phyloP scores from a whole-genome alignment of 805 yeast species.

The Hanseniaspora occidentalis region DNA sequence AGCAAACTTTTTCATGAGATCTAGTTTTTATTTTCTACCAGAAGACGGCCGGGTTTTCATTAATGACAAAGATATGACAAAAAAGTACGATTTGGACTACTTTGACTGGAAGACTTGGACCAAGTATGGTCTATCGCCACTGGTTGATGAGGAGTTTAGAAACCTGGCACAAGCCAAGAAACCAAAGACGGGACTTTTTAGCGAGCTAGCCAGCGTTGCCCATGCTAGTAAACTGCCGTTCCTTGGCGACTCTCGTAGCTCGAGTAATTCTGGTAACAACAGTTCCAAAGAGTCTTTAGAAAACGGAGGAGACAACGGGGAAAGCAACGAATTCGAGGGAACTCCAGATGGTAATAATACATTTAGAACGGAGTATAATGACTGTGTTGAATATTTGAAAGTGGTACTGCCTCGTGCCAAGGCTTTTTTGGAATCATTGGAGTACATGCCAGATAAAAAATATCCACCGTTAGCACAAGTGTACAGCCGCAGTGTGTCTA shows the following conservation, averaged over 20 bases:
- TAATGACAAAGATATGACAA: constrained; percentile 39
- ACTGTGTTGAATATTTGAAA: constrained; percentile 50
- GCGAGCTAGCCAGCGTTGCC: constrained; percentile 4
- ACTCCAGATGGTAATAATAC: constrained; percentile 7
- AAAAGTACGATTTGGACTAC: constrained; percentile 54
- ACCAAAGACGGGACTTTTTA: constrained; percentile 1
- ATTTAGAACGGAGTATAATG: constrained; percentile 28
- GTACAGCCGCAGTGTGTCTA: constrained; percentile 73
- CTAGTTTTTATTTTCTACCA: constrained; percentile 71
- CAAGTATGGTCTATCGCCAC: constrained; percentile 60
- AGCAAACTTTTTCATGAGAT: constrained; percentile 79
- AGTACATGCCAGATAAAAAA: constrained; percentile 35
- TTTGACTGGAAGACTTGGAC: constrained; percentile 77
- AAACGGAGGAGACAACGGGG: constrained; percentile 3
- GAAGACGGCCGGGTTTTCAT: constrained; percentile 53
- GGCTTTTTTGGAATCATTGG: constrained; percentile 42
- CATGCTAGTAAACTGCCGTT: constrained; percentile 11
- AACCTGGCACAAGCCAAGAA: constrained; percentile 4
- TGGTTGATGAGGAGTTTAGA: constrained; percentile 34
- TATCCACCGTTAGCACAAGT: constrained; percentile 82
- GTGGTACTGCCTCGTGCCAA: constrained; percentile 51
- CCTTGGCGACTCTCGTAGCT: too few relatives aligned
- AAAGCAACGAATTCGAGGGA: constrained; percentile 7
- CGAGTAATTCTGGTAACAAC: too few relatives aligned
- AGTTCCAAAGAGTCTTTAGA: too few relatives aligned